A percentile compares a stretch with the other conserved stretches of the same genome.
phyloP scores from a whole-genome alignment of 2,329 filamentous ascomycete species.

The Trichoderma aggressivum region DNA sequence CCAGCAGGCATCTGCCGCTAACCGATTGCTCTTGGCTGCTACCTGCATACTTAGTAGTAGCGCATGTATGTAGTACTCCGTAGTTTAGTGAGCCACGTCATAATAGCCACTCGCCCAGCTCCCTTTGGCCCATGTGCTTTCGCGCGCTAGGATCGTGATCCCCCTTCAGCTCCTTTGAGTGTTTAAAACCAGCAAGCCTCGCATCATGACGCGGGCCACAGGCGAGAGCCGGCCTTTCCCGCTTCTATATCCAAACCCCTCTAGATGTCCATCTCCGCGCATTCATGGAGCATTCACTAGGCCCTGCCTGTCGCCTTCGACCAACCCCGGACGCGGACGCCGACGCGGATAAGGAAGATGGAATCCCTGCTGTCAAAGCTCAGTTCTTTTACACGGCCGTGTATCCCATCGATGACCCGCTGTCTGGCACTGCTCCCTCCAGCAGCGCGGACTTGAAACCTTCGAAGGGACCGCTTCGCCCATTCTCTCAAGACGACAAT shows the following conservation, averaged over 20 bases:
- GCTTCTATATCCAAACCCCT: conserved; percentile 7
- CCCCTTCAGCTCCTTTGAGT: neutral
- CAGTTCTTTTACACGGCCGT: conserved; percentile 85
- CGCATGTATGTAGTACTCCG: neutral
- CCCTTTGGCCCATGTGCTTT: conserved; percentile 9
- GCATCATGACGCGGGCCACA: neutral
- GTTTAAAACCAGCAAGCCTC: neutral
- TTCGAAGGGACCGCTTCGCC: conserved; percentile 62
- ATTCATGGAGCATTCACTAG: conserved; percentile 51
- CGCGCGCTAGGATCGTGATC: conserved; percentile 1
- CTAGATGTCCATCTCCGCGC: neutral
- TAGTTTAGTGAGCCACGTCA: conserved; percentile 2
- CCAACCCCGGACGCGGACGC: conserved; percentile 34
- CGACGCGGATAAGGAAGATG: conserved; percentile 39
- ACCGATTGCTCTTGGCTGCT: neutral
- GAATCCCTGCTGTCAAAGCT: conserved; percentile 58
- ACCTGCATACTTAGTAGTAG: neutral
- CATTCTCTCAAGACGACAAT: conserved; percentile 78
- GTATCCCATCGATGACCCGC: conserved; percentile 81
- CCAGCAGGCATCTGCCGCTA: neutral
- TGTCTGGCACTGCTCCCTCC: conserved; percentile 62
- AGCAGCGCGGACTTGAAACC: conserved; percentile 48
- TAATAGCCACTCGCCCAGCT: neutral
- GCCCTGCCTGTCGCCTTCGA: conserved; percentile 55
- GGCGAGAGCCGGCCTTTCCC: neutral